Conservation (phyloP, 352 stramenopile genomes). For the Pythium guiyangense region DNA sequence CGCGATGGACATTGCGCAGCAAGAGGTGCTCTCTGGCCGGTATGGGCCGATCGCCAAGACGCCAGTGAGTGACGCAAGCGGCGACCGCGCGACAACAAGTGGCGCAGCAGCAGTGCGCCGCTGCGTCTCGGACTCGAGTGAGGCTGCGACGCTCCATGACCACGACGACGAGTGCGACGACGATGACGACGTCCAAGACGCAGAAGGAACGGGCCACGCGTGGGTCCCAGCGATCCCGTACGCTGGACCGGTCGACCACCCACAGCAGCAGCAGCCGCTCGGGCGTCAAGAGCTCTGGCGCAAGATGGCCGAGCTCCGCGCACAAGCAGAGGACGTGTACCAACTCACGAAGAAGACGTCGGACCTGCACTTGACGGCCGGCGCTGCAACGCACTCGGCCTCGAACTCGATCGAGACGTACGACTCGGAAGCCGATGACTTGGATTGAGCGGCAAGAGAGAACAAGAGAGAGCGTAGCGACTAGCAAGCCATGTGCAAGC, state of each 20-base stretch:
- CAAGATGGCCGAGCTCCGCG: slow-evolving; percentile 51
- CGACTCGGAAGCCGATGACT: slow-evolving; percentile 5
- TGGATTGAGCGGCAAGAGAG: background rate
- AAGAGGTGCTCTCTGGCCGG: slow-evolving; percentile 15
- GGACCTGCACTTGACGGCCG: slow-evolving; percentile 1
- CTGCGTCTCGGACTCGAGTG: too few relatives aligned
- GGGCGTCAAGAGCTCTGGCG: slow-evolving; percentile 28
- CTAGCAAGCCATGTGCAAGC: too few relatives aligned
- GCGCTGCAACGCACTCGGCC: background rate
- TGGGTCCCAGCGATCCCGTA: slow-evolving; percentile 9
- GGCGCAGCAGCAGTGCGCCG: background rate
- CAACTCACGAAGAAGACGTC: slow-evolving; percentile 42
- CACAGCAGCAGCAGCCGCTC: background rate
- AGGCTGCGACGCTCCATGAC: background rate
- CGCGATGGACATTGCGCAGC: slow-evolving; percentile 17
- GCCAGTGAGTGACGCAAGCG: too few relatives aligned
- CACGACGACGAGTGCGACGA: background rate
- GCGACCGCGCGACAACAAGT: background rate
- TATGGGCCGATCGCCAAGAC: background rate
- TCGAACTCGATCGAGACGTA: slow-evolving; percentile 3
- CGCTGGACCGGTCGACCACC: background rate
- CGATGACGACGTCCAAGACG: background rate
- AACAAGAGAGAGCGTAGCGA: background rate
- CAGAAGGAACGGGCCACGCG: background rate
- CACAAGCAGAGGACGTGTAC: slow-evolving; percentile 49